These are phyloP conservation scores for Penicillium coprophilum DNA, from an alignment of 495 filamentous ascomycete species.

Conservation along the genomic window DNA sequence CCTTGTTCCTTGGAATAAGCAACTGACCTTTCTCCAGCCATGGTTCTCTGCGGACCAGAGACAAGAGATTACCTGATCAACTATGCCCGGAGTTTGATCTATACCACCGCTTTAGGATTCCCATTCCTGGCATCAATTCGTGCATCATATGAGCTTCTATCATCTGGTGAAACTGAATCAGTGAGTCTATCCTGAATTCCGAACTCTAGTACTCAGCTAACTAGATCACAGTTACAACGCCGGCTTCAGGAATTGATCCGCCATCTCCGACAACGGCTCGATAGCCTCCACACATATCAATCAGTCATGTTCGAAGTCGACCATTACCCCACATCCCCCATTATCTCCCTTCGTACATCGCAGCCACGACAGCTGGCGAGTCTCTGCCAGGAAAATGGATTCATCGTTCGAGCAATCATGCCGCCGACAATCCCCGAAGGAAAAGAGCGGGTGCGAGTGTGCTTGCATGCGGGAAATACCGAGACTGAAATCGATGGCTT, in stretches of 20 bases:
- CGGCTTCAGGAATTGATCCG: conserved; percentile 39
- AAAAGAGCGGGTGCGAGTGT: conserved; percentile 49
- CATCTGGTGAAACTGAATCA: conserved; percentile 39
- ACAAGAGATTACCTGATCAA: conserved; percentile 47
- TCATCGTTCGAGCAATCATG: conserved; percentile 48
- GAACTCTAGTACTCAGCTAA: not conserved
- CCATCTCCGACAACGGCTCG: conserved; percentile 37
- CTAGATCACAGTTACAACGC: conserved; percentile 33
- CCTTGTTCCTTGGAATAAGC: not conserved
- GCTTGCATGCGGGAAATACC: conserved; percentile 52
- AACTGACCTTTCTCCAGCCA: conserved; percentile 20
- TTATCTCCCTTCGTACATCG: conserved; percentile 46
- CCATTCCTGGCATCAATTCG: conserved; percentile 49
- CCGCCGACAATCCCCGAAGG: conserved; percentile 50
- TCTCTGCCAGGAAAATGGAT: conserved; percentile 37
- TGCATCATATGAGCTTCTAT: conserved; percentile 45
- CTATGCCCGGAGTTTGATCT: conserved; percentile 50
- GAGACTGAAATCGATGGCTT: conserved; percentile 46
- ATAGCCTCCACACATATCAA: conserved; percentile 27
- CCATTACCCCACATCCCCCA: conserved; percentile 44
- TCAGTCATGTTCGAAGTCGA: conserved; percentile 37
- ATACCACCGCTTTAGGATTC: conserved; percentile 50
- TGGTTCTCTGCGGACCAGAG: conserved; percentile 48
- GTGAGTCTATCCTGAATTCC: conserved; percentile 22
- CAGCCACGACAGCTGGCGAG: conserved; percentile 33